Conservation (phyloP, 768 basidiomycete genomes). For the Tubosaeta sp. region DNA sequence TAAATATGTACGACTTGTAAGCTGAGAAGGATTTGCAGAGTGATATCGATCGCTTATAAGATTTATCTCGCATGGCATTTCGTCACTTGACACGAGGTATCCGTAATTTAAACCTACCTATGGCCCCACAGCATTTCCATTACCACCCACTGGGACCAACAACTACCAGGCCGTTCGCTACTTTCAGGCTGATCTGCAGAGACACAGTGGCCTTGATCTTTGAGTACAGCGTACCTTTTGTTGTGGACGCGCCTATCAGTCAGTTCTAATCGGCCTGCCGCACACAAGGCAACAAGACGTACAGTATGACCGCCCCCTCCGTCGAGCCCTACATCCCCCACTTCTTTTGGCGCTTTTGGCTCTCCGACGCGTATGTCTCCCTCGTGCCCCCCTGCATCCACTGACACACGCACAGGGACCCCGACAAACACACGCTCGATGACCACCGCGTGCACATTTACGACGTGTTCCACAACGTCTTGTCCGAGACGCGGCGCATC, state of each 20-base stretch:
- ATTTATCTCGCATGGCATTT: slow-evolving; percentile 4
- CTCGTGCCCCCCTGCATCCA: too few relatives aligned
- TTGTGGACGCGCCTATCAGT: background rate
- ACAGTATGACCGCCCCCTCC: slow-evolving; percentile 5
- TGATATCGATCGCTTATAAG: too few relatives aligned
- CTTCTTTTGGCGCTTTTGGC: slow-evolving; percentile 50
- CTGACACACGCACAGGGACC: slow-evolving; percentile 14
- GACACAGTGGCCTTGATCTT: too few relatives aligned
- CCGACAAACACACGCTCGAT: slow-evolving; percentile 27
- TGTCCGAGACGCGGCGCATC: slow-evolving; percentile 41
- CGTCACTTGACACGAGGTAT: slow-evolving; percentile 8
- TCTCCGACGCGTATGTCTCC: slow-evolving; percentile 37
- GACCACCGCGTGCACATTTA: slow-evolving; percentile 47
- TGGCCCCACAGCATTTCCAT: slow-evolving; percentile 3
- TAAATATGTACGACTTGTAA: background rate
- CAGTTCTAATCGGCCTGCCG: slow-evolving; percentile 2
- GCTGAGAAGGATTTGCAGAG: too few relatives aligned
- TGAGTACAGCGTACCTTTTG: slow-evolving; percentile 1
- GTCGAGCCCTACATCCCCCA: slow-evolving; percentile 40
- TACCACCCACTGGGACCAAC: slow-evolving; percentile 6
- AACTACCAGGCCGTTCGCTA: background rate
- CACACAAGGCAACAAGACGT: background rate
- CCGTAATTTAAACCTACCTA: slow-evolving; percentile 5
- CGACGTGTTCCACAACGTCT: slow-evolving; percentile 47
- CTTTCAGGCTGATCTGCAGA: background rate